Percentiles rank a stretch among this genome's conserved stretches.
Evolutionary conservation across 2,329 filamentous ascomycete genomes (phyloP).

Genomic region (Metarhizium humberi): DNA sequence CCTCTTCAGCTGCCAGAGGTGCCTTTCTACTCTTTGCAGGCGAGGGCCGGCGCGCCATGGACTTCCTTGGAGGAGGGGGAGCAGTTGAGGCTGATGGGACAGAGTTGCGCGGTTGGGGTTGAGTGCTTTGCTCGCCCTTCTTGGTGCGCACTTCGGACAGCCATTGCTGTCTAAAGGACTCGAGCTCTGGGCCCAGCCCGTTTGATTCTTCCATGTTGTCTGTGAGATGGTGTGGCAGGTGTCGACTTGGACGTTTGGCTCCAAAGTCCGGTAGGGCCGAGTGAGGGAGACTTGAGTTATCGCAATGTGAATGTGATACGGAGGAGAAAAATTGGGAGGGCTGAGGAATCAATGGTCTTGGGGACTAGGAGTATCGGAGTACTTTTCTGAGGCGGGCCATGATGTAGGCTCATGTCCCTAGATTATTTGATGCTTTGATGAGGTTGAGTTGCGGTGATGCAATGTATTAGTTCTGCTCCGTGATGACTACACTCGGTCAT

Average conservation of each 20-base stretch:
- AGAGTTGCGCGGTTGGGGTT: background rate
- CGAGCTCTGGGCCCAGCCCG: conserved; percentile 58
- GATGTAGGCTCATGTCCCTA: background rate
- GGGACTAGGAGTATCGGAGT: background rate
- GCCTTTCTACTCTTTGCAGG: background rate
- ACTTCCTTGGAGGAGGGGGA: background rate
- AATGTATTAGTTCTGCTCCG: background rate
- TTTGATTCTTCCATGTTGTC: conserved; percentile 1
- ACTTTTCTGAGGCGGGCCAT: background rate
- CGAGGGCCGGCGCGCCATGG: background rate
- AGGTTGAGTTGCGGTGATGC: background rate
- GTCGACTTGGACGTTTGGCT: background rate
- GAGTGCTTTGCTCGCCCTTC: conserved; percentile 1
- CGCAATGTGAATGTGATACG: background rate
- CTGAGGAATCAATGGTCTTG: background rate
- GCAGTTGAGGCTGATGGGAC: background rate
- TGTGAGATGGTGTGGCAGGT: background rate
- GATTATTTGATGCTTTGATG: background rate
- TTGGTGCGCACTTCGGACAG: conserved; percentile 61
- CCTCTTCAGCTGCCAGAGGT: conserved; percentile 3
- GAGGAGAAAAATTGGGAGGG: background rate
- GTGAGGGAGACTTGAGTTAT: background rate
- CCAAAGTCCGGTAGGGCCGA: conserved; percentile 4
- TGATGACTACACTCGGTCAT: background rate
- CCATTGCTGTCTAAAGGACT: conserved; percentile 81